Percentiles rank a stretch among this genome's conserved stretches.
Evolutionary conservation across 805 yeast species (phyloP).

Genomic region (Wickerhamiella dianesei): DNA sequence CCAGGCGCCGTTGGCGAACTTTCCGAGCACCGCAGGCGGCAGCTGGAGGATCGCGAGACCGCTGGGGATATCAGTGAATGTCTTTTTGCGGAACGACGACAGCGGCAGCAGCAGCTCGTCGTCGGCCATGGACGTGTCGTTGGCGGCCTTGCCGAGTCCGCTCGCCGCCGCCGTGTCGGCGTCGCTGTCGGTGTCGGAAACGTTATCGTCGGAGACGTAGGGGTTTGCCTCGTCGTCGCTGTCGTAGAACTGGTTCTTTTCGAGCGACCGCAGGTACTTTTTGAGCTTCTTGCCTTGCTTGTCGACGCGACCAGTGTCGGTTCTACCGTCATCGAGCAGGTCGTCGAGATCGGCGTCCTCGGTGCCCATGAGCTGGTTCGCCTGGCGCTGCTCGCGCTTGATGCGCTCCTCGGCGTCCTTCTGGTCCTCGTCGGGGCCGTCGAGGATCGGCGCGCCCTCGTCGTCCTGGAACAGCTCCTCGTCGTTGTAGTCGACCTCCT

Average conservation of each 20-base stretch:
- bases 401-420: slow-evolving; percentile 59
- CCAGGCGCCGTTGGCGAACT: slow-evolving; percentile 78
- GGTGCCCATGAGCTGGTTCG: slow-evolving; percentile 59
- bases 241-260: slow-evolving; percentile 76
- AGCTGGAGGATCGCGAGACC: slow-evolving; percentile 55
- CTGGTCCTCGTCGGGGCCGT: slow-evolving; percentile 89
- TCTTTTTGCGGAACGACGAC: slow-evolving; percentile 22
- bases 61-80: slow-evolving; percentile 29
- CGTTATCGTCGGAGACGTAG: slow-evolving; percentile 54
- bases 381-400: slow-evolving; percentile 26
- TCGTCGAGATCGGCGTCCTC: slow-evolving; percentile 47
- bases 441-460: slow-evolving; percentile 96
- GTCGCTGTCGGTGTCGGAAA: slow-evolving; percentile 34
- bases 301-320: slow-evolving; percentile 50
- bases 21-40: slow-evolving; percentile 41
- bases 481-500: slow-evolving; percentile 61
- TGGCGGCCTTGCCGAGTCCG: slow-evolving; percentile 16
- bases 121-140: slow-evolving; percentile 9
- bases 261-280: slow-evolving; percentile 71
- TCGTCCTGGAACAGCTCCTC: slow-evolving; percentile 98
- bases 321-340: slow-evolving; percentile 38
- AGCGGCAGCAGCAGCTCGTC: slow-evolving; percentile 20
- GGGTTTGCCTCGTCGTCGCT: slow-evolving; percentile 78
- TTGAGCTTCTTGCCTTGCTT: slow-evolving; percentile 81
- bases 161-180: slow-evolving; percentile 30